phyloP scores from a whole-genome alignment of 768 basidiomycete genomes.

The Rhodotorula babjevae region DNA sequence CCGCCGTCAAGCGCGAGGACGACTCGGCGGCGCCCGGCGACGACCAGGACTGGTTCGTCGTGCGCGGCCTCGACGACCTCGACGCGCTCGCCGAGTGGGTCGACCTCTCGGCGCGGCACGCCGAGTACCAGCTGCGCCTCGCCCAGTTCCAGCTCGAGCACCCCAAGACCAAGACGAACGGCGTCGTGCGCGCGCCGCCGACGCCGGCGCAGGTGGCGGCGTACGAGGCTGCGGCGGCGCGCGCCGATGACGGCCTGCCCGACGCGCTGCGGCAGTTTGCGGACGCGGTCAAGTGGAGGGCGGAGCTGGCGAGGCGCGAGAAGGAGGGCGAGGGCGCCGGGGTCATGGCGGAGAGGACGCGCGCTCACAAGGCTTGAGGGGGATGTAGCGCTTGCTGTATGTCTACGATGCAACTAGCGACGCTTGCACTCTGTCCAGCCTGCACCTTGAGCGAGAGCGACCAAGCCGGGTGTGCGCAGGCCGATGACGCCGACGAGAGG shows the following conservation, averaged over 20 bases:
- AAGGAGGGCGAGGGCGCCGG: not conserved
- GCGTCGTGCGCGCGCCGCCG: not conserved
- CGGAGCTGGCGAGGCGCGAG: not conserved
- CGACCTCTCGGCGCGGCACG: not conserved
- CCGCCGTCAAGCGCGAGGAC: not conserved
- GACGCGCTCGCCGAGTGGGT: conserved; percentile 6
- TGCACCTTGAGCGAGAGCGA: not conserved
- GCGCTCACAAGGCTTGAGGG: not conserved
- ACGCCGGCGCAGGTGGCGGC: not conserved
- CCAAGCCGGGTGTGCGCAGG: not conserved
- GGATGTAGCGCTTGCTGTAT: not conserved
- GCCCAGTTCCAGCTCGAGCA: conserved; percentile 2
- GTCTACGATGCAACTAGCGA: not conserved
- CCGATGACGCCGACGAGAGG: too few relatives aligned
- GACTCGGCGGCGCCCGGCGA: not conserved
- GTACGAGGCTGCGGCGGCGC: not conserved
- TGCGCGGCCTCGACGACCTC: not conserved
- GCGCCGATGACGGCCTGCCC: not conserved
- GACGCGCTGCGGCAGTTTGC: conserved; percentile 2
- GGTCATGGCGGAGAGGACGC: not conserved
- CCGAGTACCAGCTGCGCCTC: not conserved
- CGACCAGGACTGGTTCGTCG: conserved; percentile 8
- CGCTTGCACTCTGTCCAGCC: too few relatives aligned
- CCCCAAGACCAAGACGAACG: conserved; percentile 2
- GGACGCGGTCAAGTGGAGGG: not conserved